A percentile compares a stretch with the other conserved stretches of the same genome.
Evolutionary conservation across 2,329 filamentous ascomycete genomes (phyloP).

Genomic region (Ophiocordyceps australis): DNA sequence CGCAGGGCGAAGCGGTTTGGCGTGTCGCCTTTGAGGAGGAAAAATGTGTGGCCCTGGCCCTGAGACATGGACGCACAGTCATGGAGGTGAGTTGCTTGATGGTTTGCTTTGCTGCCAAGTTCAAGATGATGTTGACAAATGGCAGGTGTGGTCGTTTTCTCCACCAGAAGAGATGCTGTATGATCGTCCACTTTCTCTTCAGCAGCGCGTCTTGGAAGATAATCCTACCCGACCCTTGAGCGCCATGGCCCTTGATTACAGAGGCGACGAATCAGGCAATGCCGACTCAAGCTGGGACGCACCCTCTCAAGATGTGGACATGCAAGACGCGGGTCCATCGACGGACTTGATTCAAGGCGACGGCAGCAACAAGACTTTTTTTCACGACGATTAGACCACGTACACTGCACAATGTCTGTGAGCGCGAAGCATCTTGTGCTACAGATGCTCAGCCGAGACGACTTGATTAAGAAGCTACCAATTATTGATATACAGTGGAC

Average conservation of each 20-base stretch:
- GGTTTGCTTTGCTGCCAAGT: no score
- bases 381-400: slow-evolving; percentile 24
- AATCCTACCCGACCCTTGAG: slow-evolving; percentile 29
- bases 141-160: slow-evolving; percentile 88
- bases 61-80: slow-evolving; percentile 67
- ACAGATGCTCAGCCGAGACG: no score
- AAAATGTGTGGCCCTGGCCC: slow-evolving; percentile 91
- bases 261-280: slow-evolving; percentile 11
- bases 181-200: slow-evolving; percentile 31
- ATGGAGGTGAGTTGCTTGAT: slow-evolving; percentile 97
- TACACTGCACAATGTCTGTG: no score
- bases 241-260: slow-evolving; percentile 27
- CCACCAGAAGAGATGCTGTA: slow-evolving; percentile 54
- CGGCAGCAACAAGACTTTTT: slow-evolving; percentile 30
- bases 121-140: no score
- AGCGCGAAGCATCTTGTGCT: no score
- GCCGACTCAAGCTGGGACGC: slow-evolving; percentile 14
- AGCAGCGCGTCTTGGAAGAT: slow-evolving; percentile 26
- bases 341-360: slow-evolving; percentile 31
- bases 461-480: no score
- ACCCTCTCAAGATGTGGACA: slow-evolving; percentile 29
- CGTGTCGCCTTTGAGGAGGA: slow-evolving; percentile 96
- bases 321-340: slow-evolving; percentile 36
- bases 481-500: no score
- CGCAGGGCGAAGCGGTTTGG: slow-evolving; percentile 91